Evolutionary conservation across 495 filamentous ascomycete genomes (phyloP).

Genomic region (Aspergillus bertholletiae): DNA sequence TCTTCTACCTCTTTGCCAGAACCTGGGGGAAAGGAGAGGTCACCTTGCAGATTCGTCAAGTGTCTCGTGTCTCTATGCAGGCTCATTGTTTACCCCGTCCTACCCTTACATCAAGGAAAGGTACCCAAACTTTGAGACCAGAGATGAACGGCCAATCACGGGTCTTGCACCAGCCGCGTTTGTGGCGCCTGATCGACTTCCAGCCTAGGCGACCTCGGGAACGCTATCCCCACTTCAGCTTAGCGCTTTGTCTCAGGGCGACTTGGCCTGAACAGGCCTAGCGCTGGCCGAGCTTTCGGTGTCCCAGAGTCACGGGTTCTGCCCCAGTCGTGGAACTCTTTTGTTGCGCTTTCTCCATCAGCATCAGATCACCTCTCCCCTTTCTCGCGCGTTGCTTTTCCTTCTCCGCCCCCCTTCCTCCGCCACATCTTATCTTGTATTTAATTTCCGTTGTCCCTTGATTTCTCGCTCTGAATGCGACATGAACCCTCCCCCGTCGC

Average conservation of each 20-base stretch:
- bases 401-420: conserved; percentile 1
- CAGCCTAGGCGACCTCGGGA: conserved; percentile 33
- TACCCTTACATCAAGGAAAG: conserved; percentile 15
- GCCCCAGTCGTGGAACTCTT: conserved; percentile 15
- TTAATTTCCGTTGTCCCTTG: conserved; percentile 6
- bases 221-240: conserved; percentile 25
- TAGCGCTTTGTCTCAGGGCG: conserved; percentile 17
- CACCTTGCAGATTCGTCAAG: background rate
- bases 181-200: conserved; percentile 36
- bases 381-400: conserved; percentile 1
- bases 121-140: conserved; percentile 13
- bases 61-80: conserved; percentile 14
- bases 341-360: conserved; percentile 6
- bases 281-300: conserved; percentile 25
- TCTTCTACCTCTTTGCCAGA: background rate
- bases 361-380: conserved; percentile 7
- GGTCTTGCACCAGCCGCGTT: conserved; percentile 14
- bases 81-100: conserved; percentile 22
- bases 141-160: conserved; percentile 12
- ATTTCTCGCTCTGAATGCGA: conserved; percentile 14
- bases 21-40: too few relatives aligned
- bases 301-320: conserved; percentile 44
- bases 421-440: background rate
- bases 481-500: conserved; percentile 34
- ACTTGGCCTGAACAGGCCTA: conserved; percentile 25